A percentile compares a stretch with the other conserved stretches of the same genome.
Evolutionary conservation across 352 stramenopile genomes (phyloP).

Genomic region (Pythium brassicae): DNA sequence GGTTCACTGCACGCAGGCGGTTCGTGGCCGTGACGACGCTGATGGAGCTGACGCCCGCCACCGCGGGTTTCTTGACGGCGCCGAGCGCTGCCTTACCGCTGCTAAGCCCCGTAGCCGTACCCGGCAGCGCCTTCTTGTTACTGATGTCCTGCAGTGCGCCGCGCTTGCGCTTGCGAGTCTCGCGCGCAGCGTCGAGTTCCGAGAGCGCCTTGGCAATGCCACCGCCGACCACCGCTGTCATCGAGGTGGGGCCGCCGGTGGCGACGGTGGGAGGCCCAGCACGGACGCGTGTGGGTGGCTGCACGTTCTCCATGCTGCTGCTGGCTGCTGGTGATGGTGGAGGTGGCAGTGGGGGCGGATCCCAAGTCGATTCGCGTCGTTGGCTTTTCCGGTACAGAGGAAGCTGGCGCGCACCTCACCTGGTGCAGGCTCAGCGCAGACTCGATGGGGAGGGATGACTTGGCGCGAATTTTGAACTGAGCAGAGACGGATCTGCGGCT

Average conservation of each 20-base stretch:
- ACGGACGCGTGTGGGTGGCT: constrained; percentile 7
- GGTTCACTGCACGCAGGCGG: constrained; percentile 9
- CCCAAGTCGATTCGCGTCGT: background rate
- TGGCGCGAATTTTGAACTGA: background rate
- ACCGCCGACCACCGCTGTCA: background rate
- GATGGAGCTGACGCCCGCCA: constrained; percentile 2
- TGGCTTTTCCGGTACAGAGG: constrained; percentile 16
- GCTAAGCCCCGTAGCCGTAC: constrained; percentile 1
- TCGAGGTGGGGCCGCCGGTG: background rate
- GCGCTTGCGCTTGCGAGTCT: constrained; percentile 71
- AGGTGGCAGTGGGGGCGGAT: background rate
- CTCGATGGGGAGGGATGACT: constrained; percentile 17
- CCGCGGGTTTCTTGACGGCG: constrained; percentile 19
- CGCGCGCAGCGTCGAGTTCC: constrained; percentile 14
- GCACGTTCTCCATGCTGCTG: constrained; percentile 14
- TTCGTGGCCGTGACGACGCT: constrained; percentile 15
- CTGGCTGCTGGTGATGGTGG: constrained; percentile 9
- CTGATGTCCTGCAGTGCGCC: constrained; percentile 80
- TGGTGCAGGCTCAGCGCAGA: no score
- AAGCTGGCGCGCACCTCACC: background rate
- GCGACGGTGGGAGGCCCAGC: background rate
- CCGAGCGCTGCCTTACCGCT: constrained; percentile 15
- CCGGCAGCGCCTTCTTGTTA: constrained; percentile 45
- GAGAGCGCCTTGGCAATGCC: constrained; percentile 14
- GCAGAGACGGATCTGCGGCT: background rate